phyloP scores from a whole-genome alignment of 2,329 filamentous ascomycete species.

The Exophiala spinifera region DNA sequence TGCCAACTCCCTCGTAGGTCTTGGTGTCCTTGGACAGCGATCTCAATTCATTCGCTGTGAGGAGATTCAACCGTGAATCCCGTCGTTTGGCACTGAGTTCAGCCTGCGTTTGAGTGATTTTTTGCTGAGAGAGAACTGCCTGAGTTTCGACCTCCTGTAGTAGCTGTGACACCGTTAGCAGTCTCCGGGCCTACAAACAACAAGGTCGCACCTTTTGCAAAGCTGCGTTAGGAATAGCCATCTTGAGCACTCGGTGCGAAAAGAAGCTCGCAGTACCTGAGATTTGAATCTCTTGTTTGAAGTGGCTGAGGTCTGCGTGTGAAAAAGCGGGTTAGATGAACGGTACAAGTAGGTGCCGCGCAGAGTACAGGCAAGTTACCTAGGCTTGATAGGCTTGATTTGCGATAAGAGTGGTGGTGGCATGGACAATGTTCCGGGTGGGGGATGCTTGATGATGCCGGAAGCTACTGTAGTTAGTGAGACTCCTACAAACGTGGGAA shows the following conservation, averaged over 20 bases:
- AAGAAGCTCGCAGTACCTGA: neutral
- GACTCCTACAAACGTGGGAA: too few species aligned
- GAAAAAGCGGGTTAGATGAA: too few species aligned
- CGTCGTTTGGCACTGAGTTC: conserved; percentile 84
- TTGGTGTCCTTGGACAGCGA: conserved; percentile 70
- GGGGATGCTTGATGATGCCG: too few species aligned
- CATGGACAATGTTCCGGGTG: too few species aligned
- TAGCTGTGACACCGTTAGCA: conserved; percentile 55
- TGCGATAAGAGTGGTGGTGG: too few species aligned
- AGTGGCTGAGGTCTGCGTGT: neutral
- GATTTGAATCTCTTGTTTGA: conserved; percentile 6
- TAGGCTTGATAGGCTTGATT: too few species aligned
- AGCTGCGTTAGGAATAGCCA: conserved; percentile 93
- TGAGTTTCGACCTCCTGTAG: conserved; percentile 92
- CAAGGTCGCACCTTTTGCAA: conserved; percentile 75
- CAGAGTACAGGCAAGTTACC: neutral
- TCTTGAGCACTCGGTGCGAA: conserved; percentile 41
- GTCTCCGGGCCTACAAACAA: neutral
- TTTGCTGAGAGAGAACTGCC: conserved; percentile 82
- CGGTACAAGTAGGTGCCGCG: too few species aligned
- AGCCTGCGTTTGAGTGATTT: conserved; percentile 79
- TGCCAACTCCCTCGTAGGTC: conserved; percentile 92
- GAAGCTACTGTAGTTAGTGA: too few species aligned
- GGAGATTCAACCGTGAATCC: conserved; percentile 80
- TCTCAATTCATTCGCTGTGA: conserved; percentile 81